A percentile compares a stretch with the other conserved stretches of the same genome.
phyloP scores from a whole-genome alignment of 805 yeast genomes.

The Teunomyces barrocoloradensis region DNA sequence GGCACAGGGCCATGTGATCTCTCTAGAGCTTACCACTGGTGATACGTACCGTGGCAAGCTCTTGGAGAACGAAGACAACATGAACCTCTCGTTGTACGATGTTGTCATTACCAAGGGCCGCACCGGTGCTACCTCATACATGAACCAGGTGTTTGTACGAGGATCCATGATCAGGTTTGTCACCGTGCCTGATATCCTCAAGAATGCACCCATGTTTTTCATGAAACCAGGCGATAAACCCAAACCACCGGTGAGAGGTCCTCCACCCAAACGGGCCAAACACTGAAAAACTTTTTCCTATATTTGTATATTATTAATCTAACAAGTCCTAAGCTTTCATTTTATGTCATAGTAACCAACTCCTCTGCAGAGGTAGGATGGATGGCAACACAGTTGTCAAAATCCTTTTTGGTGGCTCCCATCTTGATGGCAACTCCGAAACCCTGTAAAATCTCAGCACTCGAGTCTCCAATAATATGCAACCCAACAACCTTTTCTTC shows the following conservation, averaged over 20 bases:
- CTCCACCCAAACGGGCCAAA: constrained; percentile 35
- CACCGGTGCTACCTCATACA: constrained; percentile 70
- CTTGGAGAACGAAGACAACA: constrained; percentile 84
- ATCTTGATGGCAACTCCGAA: constrained; percentile 97
- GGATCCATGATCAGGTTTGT: constrained; percentile 88
- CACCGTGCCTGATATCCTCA: constrained; percentile 82
- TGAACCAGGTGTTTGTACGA: constrained; percentile 84
- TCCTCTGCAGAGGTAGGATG: constrained; percentile 99
- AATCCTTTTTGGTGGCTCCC: constrained; percentile 98
- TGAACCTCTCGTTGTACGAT: constrained; percentile 86
- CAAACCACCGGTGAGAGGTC: constrained; percentile 60
- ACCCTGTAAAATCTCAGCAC: constrained; percentile 95
- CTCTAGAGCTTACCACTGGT: constrained; percentile 81
- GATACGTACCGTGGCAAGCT: constrained; percentile 86
- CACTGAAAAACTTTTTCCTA: constrained; percentile 11
- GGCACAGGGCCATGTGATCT: constrained; percentile 82
- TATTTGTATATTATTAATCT: not conserved
- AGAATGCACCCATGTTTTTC: constrained; percentile 85
- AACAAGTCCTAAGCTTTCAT: constrained; percentile 4
- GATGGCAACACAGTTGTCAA: constrained; percentile 94
- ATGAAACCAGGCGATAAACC: constrained; percentile 57
- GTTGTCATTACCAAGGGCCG: constrained; percentile 66
- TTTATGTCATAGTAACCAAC: constrained; percentile 71
- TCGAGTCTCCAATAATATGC: constrained; percentile 87
- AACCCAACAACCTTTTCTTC: constrained; percentile 94